Base-by-base conservation (phyloP, 1,139 yeast genomes). In the Pichia sp. region DNA sequence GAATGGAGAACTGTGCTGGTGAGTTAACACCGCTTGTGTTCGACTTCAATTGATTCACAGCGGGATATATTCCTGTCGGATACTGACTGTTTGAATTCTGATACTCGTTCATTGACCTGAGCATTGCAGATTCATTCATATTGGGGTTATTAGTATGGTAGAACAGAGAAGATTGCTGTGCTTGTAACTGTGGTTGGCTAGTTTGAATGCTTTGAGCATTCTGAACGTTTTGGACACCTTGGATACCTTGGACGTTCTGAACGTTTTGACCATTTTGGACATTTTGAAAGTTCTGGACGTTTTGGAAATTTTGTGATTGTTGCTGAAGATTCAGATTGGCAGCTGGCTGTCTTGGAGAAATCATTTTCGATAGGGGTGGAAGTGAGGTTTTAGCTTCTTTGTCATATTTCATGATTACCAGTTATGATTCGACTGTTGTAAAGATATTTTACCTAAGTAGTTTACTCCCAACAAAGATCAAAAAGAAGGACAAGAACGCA, bases 361-460 rank as follows among this genome's bases (percentile, higher is more conserved):
- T 63, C 10, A 64, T 54, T 49, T 63, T 66, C 1, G 66, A 57
- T 29, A 65, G 50, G 30, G 69, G 66, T 19, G 67, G 67, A 23
- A 65, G 53, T 16, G 61, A 52, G 51, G 62, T 60, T 53, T 63
- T 64, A 36, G 55, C 55, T 41, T 62, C 65, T 51, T 59, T 56
- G 8, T 55, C 55, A 19, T 48, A 26, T 15, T 41, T 15, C 54
- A 52, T 47, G 26, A 10, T 50, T 10, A 7, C 10, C 31, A 38
- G 31, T 19, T 19, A 19, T 19, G 23, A 19, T 19, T 19, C 23
- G 23, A 19, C 23, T 19, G 23, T 19, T 19, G 23, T 19, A 19
- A 19, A 2, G 23, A 19, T 19, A 19, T 19, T 19, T 19, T 3
- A 19, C 23, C 23, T 19, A 3, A 19, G 23, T 19, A 13, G 15